Base-by-base conservation (phyloP, 805 yeast species). In the Starmerella bombicola region DNA sequence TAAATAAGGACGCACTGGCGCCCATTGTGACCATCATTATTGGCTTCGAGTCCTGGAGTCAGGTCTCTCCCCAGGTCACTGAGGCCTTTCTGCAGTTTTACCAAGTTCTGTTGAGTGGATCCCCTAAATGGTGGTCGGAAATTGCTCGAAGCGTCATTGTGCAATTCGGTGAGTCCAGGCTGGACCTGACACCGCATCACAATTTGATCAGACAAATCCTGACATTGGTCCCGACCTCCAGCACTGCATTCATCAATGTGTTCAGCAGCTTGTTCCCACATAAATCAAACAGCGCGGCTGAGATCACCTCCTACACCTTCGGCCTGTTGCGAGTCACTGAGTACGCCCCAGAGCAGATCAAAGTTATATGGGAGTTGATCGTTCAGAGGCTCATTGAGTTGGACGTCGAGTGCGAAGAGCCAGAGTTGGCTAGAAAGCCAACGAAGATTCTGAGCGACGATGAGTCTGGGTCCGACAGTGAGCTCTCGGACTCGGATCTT, bases 401-500 rank as follows among this genome's bases (percentile, higher is more conserved):
- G 35, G 98, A 88, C 60, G 95, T 86, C 4, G 97, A 85, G 59
- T 66, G 86, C 42, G 95, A 84, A 54, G 84, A 82, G 55, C 91
- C 80, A 52, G 62, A 83, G 43, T 73, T 64, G 7, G 68, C 60
- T 2, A 32, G 35, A 33, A 20, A 30, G 13, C 28, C 29, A 17
- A 56, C 4, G 62, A 64, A 56, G 10, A 37, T 18, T 54, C 55
- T 51, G 9, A 17, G 15, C 18, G 17, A 17, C 32, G 18, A 29
- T 15, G 18, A 29, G 18, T 29, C 32, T 13, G 32, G 18, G 25
- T 32, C 35, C n/a, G 34, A 31, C 7, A 9, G 20, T 12, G 62
- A 55, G 9, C 55, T 47, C 15, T 55, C 45, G n/a, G 68, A 63
- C 12, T 16, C 18, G 12, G 68, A 60, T 2, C 64, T 57, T 10